phyloP scores from a whole-genome alignment of 176 grass and related monocot species.

The Carex kokanica region DNA sequence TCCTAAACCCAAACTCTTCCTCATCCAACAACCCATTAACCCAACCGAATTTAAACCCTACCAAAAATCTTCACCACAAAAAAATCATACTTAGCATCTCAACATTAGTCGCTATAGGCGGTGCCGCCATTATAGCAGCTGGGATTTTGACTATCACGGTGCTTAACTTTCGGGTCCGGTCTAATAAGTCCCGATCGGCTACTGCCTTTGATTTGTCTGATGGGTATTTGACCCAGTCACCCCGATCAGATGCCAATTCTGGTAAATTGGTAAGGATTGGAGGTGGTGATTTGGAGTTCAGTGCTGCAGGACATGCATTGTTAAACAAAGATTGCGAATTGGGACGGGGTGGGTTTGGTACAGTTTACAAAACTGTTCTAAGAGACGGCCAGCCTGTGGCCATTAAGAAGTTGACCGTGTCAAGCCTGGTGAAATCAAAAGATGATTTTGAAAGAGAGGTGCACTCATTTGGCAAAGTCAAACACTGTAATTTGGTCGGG shows the following conservation, averaged over 20 bases:
- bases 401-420: slow-evolving; percentile 98
- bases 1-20: slow-evolving; percentile 88
- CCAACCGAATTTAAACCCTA: slow-evolving; percentile 23
- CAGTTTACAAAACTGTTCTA: slow-evolving; percentile 86
- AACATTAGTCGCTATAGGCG: slow-evolving; percentile 77
- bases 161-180: slow-evolving; percentile 56
- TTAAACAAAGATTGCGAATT: slow-evolving; percentile 97
- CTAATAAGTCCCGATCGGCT: slow-evolving; percentile 36
- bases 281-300: slow-evolving; percentile 70
- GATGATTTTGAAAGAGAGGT: slow-evolving; percentile 91
- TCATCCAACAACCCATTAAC: slow-evolving; percentile 39
- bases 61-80: slow-evolving; percentile 56
- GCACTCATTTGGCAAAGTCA: slow-evolving; percentile 62
- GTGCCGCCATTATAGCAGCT: slow-evolving; percentile 50
- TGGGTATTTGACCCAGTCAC: slow-evolving; percentile 72
- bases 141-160: slow-evolving; percentile 77
- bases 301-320: slow-evolving; percentile 65
- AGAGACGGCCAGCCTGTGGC: slow-evolving; percentile 68
- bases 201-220: slow-evolving; percentile 57
- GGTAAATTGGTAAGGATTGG: slow-evolving; percentile 96
- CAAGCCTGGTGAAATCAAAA: slow-evolving; percentile 81
- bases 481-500: slow-evolving; percentile 63
- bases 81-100: slow-evolving; percentile 96
- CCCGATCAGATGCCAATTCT: slow-evolving; percentile 62
- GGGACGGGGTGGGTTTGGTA: slow-evolving; percentile 86